Evolutionary conservation across 768 basidiomycete genomes (phyloP).

Genomic region (Mycena latifolia): DNA sequence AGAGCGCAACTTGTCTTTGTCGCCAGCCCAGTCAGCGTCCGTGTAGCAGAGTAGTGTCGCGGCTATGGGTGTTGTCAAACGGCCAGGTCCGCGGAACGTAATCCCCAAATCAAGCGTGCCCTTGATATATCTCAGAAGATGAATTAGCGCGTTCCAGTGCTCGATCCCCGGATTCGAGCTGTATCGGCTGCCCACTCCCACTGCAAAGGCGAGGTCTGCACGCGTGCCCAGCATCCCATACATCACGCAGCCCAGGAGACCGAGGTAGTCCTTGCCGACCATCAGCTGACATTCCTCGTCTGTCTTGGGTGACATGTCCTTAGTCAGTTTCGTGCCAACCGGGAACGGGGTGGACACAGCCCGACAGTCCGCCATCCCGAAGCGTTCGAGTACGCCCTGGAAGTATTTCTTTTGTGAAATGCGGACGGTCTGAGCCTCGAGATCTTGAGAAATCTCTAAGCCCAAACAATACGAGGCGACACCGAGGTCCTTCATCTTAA

Average conservation of each 20-base stretch:
- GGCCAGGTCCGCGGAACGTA: neutral
- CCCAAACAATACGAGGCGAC: constrained; percentile 6
- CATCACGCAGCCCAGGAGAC: neutral
- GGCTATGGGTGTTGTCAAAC: neutral
- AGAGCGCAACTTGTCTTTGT: constrained; percentile 5
- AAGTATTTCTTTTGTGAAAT: constrained; percentile 6
- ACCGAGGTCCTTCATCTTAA: constrained; percentile 7
- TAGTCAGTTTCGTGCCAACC: constrained; percentile 1
- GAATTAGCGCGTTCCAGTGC: neutral
- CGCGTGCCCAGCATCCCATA: constrained; percentile 9
- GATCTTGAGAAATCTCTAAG: neutral
- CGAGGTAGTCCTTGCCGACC: constrained; percentile 10
- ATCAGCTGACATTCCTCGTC: constrained; percentile 2
- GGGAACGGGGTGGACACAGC: constrained; percentile 6
- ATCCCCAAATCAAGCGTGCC: too few relatives aligned
- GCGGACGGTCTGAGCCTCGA: neutral
- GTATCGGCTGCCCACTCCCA: neutral
- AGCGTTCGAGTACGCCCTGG: constrained; percentile 1
- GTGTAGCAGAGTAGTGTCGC: neutral
- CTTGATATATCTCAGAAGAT: too few relatives aligned
- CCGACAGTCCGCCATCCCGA: constrained; percentile 5
- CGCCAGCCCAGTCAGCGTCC: constrained; percentile 3
- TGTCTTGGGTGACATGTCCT: constrained; percentile 6
- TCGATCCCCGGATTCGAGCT: constrained; percentile 4
- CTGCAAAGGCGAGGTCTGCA: neutral